These are phyloP conservation scores for Macrolepiota fuliginosa DNA, from an alignment of 768 basidiomycete species.

Conservation along the genomic window DNA sequence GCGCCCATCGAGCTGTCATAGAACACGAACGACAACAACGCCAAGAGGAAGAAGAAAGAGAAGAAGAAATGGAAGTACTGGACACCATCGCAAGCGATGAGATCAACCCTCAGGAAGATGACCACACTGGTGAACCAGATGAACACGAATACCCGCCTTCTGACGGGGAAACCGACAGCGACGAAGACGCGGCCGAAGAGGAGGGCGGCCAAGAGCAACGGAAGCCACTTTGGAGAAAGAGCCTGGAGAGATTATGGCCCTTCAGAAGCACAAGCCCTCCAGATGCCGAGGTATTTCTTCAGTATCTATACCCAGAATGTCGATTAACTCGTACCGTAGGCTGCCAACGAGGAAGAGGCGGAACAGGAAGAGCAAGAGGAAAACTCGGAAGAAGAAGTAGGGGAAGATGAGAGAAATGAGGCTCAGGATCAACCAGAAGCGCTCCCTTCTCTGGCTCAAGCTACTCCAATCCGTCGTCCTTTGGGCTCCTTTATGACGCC, in stretches of 20 bases:
- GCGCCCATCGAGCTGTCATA: constrained; percentile 60
- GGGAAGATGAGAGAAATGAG: constrained; percentile 23
- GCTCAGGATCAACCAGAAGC: constrained; percentile 18
- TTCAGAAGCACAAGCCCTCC: constrained; percentile 24
- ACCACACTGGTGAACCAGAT: constrained; percentile 22
- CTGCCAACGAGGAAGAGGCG: constrained; percentile 12
- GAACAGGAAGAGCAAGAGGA: constrained; percentile 14
- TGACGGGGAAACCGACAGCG: constrained; percentile 18
- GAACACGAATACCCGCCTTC: constrained; percentile 17
- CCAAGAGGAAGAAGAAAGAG: constrained; percentile 47
- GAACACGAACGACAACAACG: constrained; percentile 49
- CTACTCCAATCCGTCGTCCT: constrained; percentile 28
- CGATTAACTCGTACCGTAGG: constrained; percentile 4
- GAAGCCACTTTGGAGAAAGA: constrained; percentile 41
- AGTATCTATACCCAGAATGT: neutral
- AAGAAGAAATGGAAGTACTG: constrained; percentile 50
- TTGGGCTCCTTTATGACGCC: constrained; percentile 59
- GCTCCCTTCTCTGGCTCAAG: constrained; percentile 16
- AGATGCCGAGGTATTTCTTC: constrained; percentile 22
- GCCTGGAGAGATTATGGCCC: constrained; percentile 41
- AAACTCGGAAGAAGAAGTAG: constrained; percentile 14
- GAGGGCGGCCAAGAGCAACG: constrained; percentile 24
- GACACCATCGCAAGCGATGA: constrained; percentile 37
- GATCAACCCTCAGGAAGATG: constrained; percentile 19
- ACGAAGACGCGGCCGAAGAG: constrained; percentile 22